Evolutionary conservation across 2,329 filamentous ascomycete genomes (phyloP), one percentile per base, ranked within the genome.

Genomic region (Hypocrella siamensis): DNA sequence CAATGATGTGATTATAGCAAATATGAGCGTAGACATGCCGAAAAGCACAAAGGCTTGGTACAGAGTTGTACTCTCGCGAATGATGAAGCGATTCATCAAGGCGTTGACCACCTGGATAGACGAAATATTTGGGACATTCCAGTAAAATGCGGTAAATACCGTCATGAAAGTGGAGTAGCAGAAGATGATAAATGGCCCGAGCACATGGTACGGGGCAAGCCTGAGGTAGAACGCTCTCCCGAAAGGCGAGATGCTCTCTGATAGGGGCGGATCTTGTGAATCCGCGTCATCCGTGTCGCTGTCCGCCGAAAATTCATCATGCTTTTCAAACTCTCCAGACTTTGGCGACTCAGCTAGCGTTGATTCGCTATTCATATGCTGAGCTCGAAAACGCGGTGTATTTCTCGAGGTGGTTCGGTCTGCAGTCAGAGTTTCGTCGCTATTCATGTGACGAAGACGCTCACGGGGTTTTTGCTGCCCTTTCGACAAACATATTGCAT

Each of bases 161-260:
- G 56, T 56, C 30, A 59, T 54, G 38, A 61, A 47, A 8, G 55
- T 48, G 1, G 63, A 67, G 47, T 70, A 70, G 35, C 55, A 46
- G 42, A 65, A 61, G 39, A 70, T 68, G 10, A 53, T 46, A 33
- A 54, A 53, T 9, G 58, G 59, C 2, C 59, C 55, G 26, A 65
- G 48, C 17, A 71, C 67, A 26, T 53, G 51, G 49, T 70, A 71
- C 2, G 60, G 52, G 2, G 66, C 63, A 30, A 61, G 47, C 14
- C 56, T 53, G 28, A 61, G 51, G 47, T 70, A 70, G 45, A 70
- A 71, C 3, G 67, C 67, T 8, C 65, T 57, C 19, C 67, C 67
- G 38, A 73, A 72, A 1, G 67, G 66, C 3, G 56, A 56, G 6
- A 49, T 39, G 15, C 41, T 39, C 16, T 40, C 30, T 10, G 33